Conservation (phyloP, 1,284 basidiomycete genomes). For the Melampsora abietis-canadensis region DNA sequence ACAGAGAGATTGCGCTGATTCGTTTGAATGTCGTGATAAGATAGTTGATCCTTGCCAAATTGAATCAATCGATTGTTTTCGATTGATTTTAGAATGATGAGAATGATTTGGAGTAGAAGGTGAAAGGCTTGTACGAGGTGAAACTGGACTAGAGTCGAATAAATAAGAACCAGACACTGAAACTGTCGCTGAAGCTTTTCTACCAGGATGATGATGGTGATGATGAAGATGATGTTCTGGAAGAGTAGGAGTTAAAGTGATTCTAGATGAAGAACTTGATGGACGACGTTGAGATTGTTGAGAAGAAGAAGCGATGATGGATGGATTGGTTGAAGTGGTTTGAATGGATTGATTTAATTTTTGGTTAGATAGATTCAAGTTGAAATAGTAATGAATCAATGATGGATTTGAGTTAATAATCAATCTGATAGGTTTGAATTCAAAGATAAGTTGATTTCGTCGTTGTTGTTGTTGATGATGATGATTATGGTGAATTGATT, state of each 20-base stretch:
- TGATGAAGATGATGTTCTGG: constrained; percentile 14
- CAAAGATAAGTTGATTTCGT: neutral
- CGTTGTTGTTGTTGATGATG: constrained; percentile 6
- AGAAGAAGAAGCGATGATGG: no score
- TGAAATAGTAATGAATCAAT: constrained; percentile 1
- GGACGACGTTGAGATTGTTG: neutral
- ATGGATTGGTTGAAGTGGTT: neutral
- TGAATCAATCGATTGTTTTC: constrained; percentile 28
- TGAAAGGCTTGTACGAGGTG: constrained; percentile 14
- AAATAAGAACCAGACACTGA: constrained; percentile 16
- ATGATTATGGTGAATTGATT: constrained; percentile 13
- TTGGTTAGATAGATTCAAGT: constrained; percentile 10
- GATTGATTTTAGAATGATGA: constrained; percentile 5
- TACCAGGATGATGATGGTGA: neutral
- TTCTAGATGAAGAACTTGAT: neutral
- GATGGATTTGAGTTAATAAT: neutral
- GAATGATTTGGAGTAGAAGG: constrained; percentile 7
- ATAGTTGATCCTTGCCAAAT: constrained; percentile 36
- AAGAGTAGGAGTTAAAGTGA: constrained; percentile 17
- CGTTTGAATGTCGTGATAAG: neutral
- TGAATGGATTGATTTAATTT: constrained; percentile 15
- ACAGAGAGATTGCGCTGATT: constrained; percentile 7
- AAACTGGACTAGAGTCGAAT: neutral
- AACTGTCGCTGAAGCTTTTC: constrained; percentile 33
- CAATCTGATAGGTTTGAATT: neutral